Evolutionary conservation across 2,329 filamentous ascomycete species (phyloP).

Genomic region (Alternaria alternata): DNA sequence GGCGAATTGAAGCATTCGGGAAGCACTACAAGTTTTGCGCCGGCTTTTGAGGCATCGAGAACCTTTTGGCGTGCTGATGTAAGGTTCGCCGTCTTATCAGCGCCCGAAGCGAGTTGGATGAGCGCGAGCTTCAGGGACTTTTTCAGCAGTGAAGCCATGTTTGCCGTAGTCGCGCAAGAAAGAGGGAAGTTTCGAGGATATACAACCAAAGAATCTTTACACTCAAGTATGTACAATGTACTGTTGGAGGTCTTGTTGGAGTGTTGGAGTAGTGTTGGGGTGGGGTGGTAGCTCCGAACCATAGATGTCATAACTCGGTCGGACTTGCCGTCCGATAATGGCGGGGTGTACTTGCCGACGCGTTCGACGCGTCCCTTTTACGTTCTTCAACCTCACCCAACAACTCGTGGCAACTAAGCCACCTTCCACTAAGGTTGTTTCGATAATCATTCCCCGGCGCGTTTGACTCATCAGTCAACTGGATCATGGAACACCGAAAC

Average conservation of each 20-base stretch:
- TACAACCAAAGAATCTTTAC: background rate
- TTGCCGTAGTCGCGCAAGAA: background rate
- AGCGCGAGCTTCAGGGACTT: constrained; percentile 51
- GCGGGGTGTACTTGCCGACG: constrained; percentile 11
- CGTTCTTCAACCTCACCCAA: background rate
- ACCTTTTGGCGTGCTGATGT: constrained; percentile 81
- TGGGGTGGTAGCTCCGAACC: constrained; percentile 10
- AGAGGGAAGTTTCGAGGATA: background rate
- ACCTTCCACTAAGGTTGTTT: too few relatives aligned
- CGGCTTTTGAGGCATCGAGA: constrained; percentile 75
- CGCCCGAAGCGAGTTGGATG: constrained; percentile 59
- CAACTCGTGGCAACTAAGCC: background rate
- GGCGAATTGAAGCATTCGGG: constrained; percentile 99
- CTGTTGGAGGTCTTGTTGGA: constrained; percentile 7
- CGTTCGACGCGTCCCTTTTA: background rate
- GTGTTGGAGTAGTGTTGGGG: constrained; percentile 12
- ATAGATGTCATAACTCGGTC: constrained; percentile 10
- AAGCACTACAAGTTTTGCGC: constrained; percentile 87
- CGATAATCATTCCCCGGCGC: too few relatives aligned
- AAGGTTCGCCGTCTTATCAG: constrained; percentile 88
- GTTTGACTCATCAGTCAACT: too few relatives aligned
- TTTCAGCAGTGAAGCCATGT: constrained; percentile 46
- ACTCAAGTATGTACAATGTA: background rate
- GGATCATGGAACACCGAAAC: too few relatives aligned
- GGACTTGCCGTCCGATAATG: constrained; percentile 8